These are phyloP conservation scores for Rhizopogon rudus DNA, from an alignment of 768 basidiomycete genomes.

Conservation along the genomic window DNA sequence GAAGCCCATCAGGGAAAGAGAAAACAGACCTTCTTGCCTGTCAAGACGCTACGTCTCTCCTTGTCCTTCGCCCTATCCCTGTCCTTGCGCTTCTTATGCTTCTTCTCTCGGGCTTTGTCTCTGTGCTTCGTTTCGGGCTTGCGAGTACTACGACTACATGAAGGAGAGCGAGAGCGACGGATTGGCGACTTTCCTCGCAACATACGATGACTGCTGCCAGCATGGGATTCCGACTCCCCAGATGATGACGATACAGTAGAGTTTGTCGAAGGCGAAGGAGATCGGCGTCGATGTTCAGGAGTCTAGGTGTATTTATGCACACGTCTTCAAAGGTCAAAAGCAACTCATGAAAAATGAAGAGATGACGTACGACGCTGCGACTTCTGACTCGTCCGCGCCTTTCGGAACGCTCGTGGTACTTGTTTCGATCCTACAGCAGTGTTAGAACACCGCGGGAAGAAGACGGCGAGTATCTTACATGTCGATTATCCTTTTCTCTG, in stretches of 20 bases:
- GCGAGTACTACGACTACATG: conserved; percentile 18
- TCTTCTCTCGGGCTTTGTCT: conserved; percentile 28
- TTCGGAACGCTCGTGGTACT: background rate
- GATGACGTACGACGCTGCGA: conserved; percentile 26
- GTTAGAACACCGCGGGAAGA: background rate
- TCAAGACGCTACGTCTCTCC: conserved; percentile 51
- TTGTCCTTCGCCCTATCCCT: conserved; percentile 32
- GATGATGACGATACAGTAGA: conserved; percentile 11
- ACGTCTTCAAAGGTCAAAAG: conserved; percentile 22
- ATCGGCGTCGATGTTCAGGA: conserved; percentile 15
- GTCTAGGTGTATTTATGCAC: conserved; percentile 16
- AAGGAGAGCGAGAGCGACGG: conserved; percentile 21
- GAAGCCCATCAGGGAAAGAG: background rate
- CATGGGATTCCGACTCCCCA: conserved; percentile 6
- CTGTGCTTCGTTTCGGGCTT: conserved; percentile 18
- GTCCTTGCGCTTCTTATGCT: conserved; percentile 31
- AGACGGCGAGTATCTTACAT: background rate
- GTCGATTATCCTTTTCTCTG: conserved; percentile 4
- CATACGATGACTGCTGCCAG: conserved; percentile 12
- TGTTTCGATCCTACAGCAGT: conserved; percentile 5
- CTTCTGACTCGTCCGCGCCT: conserved; percentile 10
- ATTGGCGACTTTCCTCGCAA: conserved; percentile 12
- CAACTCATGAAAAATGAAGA: background rate
- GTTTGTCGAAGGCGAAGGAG: conserved; percentile 11
- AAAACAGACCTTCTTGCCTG: conserved; percentile 51